Percentiles rank a stretch among this genome's conserved stretches.
These are phyloP conservation scores for Aspergillus sergii DNA, from an alignment of 2,329 filamentous ascomycete species.

Conservation along the genomic window DNA sequence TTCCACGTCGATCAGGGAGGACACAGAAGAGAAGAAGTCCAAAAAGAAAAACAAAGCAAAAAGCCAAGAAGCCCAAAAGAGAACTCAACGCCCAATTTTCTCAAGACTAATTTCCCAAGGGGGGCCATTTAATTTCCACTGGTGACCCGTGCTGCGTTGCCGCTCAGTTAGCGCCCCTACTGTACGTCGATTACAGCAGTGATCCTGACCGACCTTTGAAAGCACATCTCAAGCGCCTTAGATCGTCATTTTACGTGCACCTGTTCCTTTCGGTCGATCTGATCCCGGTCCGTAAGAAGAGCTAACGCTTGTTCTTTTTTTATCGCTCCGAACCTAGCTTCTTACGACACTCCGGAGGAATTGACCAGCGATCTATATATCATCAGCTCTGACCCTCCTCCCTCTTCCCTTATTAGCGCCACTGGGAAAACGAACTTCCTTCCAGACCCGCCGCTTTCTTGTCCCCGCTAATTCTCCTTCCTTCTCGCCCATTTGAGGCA, in stretches of 20 bases:
- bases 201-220: constrained; percentile 1
- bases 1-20: not conserved
- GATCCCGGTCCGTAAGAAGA: not conserved
- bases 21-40: not conserved
- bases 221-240: not conserved
- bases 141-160: constrained; percentile 1
- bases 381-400: constrained; percentile 18
- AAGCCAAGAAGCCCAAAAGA: not conserved
- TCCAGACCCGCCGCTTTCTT: constrained; percentile 2
- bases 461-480: not conserved
- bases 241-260: constrained; percentile 1
- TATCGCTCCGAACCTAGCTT: not conserved
- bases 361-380: constrained; percentile 12
- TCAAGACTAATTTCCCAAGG: not conserved
- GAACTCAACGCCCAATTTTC: not conserved
- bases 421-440: constrained; percentile 7
- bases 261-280: not conserved
- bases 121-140: constrained; percentile 1
- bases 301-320: constrained; percentile 2
- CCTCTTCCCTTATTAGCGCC: constrained; percentile 17
- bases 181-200: constrained; percentile 5
- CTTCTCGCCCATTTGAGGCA: not conserved
- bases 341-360: not conserved
- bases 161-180: constrained; percentile 6
- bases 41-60: not conserved